phyloP scores from a whole-genome alignment of 2,329 filamentous ascomycete genomes.

The Chaetomiaceae sp. region DNA sequence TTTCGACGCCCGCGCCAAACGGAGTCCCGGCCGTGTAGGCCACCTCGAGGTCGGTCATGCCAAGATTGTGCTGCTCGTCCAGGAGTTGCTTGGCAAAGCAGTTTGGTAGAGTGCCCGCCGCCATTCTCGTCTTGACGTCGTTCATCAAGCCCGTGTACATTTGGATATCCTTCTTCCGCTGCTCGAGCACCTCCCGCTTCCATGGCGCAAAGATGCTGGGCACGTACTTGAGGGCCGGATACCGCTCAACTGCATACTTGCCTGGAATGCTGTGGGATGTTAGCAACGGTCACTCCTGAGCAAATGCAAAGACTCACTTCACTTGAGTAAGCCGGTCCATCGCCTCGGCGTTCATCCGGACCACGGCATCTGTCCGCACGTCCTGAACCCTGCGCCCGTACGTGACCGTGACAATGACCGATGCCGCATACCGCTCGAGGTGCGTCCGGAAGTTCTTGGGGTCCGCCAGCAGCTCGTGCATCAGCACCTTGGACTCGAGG shows the following conservation, averaged over 20 bases:
- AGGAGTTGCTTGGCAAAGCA: conserved; percentile 44
- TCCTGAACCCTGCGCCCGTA: conserved; percentile 37
- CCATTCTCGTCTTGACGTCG: conserved; percentile 35
- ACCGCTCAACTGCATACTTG: conserved; percentile 39
- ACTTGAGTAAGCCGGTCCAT: conserved; percentile 41
- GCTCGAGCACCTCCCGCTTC: conserved; percentile 36
- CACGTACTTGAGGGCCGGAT: conserved; percentile 38
- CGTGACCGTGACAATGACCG: conserved; percentile 40
- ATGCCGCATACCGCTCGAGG: conserved; percentile 37
- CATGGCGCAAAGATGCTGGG: conserved; percentile 37
- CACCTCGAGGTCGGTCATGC: conserved; percentile 40
- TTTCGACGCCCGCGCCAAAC: conserved; percentile 43
- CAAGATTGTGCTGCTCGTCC: conserved; percentile 36
- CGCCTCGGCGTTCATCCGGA: conserved; percentile 36
- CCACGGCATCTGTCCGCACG: conserved; percentile 36
- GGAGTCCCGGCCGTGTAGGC: conserved; percentile 43
- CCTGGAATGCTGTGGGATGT: conserved; percentile 30
- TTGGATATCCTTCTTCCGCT: conserved; percentile 32
- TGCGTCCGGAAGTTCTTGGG: conserved; percentile 32
- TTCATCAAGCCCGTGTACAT: conserved; percentile 40
- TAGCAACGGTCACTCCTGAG: background rate
- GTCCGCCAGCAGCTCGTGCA: conserved; percentile 34
- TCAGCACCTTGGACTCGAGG: conserved; percentile 38
- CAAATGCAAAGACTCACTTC: conserved; percentile 32
- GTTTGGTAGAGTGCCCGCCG: conserved; percentile 30